A percentile compares a stretch with the other conserved stretches of the same genome.
Evolutionary conservation across 768 basidiomycete species (phyloP).

Genomic region (Suillus cothurnatus): DNA sequence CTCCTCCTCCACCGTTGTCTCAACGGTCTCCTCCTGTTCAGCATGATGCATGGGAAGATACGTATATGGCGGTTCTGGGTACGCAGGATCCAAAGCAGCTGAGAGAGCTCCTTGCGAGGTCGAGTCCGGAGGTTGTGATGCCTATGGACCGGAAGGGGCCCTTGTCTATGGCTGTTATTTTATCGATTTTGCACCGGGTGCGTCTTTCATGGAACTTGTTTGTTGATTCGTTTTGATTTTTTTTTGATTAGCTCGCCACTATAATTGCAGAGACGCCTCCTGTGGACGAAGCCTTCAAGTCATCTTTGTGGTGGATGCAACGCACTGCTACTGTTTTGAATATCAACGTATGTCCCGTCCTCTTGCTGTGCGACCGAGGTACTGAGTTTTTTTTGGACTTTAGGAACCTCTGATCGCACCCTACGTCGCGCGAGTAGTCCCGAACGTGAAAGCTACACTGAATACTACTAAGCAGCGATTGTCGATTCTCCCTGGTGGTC

Average conservation of each 20-base stretch:
- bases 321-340: constrained; percentile 70
- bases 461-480: constrained; percentile 81
- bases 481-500: constrained; percentile 72
- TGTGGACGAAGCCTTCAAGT: constrained; percentile 79
- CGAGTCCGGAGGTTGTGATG: constrained; percentile 80
- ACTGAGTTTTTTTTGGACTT: background rate
- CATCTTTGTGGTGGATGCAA: constrained; percentile 85
- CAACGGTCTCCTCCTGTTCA: constrained; percentile 55
- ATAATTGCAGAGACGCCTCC: constrained; percentile 77
- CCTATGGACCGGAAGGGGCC: constrained; percentile 69
- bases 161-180: constrained; percentile 80
- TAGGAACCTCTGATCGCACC: constrained; percentile 82
- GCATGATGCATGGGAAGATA: constrained; percentile 82
- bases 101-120: constrained; percentile 70
- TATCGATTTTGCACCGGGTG: constrained; percentile 83
- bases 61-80: constrained; percentile 75
- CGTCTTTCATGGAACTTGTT: constrained; percentile 28
- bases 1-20: constrained; percentile 42
- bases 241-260: constrained; percentile 59
- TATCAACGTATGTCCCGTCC: constrained; percentile 55
- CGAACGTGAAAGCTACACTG: constrained; percentile 74
- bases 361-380: background rate
- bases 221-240: constrained; percentile 8
- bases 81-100: constrained; percentile 76
- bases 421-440: constrained; percentile 79